Evolutionary conservation across 2,329 filamentous ascomycete genomes (phyloP).

Genomic region (Clonostachys rosea): DNA sequence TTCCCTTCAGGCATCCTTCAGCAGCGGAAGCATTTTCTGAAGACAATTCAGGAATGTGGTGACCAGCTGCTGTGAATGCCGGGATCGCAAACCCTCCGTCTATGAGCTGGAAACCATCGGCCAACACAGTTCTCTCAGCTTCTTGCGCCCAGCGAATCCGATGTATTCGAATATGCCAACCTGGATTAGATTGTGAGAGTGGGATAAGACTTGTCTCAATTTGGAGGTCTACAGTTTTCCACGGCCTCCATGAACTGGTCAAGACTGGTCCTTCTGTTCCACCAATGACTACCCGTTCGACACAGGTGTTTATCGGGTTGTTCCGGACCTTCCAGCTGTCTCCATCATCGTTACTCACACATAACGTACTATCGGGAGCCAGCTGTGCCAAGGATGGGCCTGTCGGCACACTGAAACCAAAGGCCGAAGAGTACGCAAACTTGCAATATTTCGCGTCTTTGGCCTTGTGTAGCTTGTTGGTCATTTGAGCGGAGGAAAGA

Average conservation of each 20-base stretch:
- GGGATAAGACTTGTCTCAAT: conserved; percentile 6
- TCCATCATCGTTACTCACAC: conserved; percentile 7
- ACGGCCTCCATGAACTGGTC: conserved; percentile 7
- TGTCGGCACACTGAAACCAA: conserved; percentile 36
- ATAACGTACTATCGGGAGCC: conserved; percentile 25
- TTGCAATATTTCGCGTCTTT: conserved; percentile 39
- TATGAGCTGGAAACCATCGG: conserved; percentile 3
- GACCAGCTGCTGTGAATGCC: conserved; percentile 1
- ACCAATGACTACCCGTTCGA: neutral
- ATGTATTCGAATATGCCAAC: conserved; percentile 54
- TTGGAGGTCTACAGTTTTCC: conserved; percentile 2
- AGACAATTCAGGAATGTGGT: neutral
- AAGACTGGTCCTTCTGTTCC: conserved; percentile 1
- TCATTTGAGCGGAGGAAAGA: conserved; percentile 31
- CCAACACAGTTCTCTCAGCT: conserved; percentile 1
- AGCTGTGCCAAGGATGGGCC: conserved; percentile 23
- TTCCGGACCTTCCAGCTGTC: conserved; percentile 5
- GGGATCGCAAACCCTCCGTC: conserved; percentile 9
- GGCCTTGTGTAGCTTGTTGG: conserved; percentile 28
- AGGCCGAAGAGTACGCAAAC: conserved; percentile 42
- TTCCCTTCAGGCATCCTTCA: neutral
- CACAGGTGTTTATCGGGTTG: conserved; percentile 3
- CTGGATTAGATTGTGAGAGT: conserved; percentile 47
- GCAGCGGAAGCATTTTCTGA: neutral
- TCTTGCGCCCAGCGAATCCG: neutral